These are phyloP conservation scores for Ophiostoma fasciatum DNA, from an alignment of 2,329 filamentous ascomycete species.

Conservation along the genomic window DNA sequence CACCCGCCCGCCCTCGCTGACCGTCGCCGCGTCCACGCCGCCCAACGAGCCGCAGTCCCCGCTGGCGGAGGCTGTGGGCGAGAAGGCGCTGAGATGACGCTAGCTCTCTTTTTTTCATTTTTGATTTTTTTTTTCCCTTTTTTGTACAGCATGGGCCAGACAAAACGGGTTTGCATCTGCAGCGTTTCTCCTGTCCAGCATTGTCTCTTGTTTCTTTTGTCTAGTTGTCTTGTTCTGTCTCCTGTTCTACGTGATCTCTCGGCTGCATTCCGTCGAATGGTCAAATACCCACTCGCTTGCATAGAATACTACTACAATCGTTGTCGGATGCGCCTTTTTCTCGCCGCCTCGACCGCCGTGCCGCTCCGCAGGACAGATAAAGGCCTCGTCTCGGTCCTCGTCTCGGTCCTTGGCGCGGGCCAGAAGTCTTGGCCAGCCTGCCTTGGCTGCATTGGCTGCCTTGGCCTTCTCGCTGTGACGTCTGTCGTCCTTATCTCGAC, in stretches of 20 bases:
- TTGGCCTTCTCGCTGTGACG: too few relatives aligned
- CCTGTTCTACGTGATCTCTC: neutral
- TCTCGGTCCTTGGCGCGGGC: too few relatives aligned
- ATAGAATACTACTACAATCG: neutral
- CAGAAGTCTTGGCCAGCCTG: too few relatives aligned
- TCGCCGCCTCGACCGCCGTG: too few relatives aligned
- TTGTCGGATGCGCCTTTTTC: too few relatives aligned
- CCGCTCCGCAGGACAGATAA: too few relatives aligned
- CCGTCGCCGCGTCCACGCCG: slow-evolving; percentile 1
- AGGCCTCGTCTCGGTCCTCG: too few relatives aligned
- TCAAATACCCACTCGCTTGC: slow-evolving; percentile 8
- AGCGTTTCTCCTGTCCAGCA: slow-evolving; percentile 3
- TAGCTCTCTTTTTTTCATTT: too few relatives aligned
- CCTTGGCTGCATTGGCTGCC: too few relatives aligned
- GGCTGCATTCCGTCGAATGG: slow-evolving; percentile 5
- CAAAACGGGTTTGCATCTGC: slow-evolving; percentile 3
- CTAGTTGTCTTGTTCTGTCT: neutral
- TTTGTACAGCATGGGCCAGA: neutral
- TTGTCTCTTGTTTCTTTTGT: neutral
- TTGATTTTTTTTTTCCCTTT: neutral
- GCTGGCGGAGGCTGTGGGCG: too few relatives aligned
- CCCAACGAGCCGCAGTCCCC: neutral
- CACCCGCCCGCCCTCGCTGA: neutral
- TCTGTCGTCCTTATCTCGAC: too few relatives aligned
- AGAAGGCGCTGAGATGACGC: too few relatives aligned